phyloP scores from a whole-genome alignment of 139 green algal species.

The Chlorella sp. region DNA sequence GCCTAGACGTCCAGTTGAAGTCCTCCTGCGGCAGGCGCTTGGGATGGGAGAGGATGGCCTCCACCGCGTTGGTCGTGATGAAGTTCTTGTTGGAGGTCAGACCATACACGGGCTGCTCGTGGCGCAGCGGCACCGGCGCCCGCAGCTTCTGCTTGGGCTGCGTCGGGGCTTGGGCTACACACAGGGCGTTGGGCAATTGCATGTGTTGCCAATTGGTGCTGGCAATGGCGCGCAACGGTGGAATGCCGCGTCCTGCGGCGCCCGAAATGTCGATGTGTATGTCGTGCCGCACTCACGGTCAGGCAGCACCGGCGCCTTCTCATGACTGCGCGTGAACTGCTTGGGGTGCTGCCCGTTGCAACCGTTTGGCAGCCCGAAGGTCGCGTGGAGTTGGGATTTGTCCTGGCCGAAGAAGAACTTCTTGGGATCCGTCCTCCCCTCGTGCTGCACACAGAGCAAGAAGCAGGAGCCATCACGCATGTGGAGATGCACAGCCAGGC shows the following conservation, averaged over 20 bases:
- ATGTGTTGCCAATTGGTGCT: too few relatives aligned
- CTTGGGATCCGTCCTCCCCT: slow-evolving; percentile 20
- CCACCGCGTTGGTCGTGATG: slow-evolving; percentile 68
- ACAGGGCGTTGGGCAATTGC: too few relatives aligned
- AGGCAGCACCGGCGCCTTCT: slow-evolving; percentile 59
- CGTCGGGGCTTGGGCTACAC: slow-evolving; percentile 8
- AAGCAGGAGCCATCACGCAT: too few relatives aligned
- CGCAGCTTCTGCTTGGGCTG: slow-evolving; percentile 49
- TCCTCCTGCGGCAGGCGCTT: slow-evolving; percentile 34
- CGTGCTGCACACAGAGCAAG: slow-evolving; percentile 21
- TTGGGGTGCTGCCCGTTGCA: slow-evolving; percentile 26
- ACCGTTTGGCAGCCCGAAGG: slow-evolving; percentile 48
- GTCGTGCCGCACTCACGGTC: slow-evolving; percentile 51
- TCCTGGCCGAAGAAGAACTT: slow-evolving; percentile 30
- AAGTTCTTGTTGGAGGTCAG: slow-evolving; percentile 74
- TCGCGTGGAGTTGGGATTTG: slow-evolving; percentile 32
- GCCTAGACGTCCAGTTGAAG: slow-evolving; percentile 48
- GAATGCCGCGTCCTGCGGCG: too few relatives aligned
- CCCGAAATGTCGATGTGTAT: too few relatives aligned
- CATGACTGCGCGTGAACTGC: slow-evolving; percentile 43
- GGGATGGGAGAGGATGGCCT: slow-evolving; percentile 54
- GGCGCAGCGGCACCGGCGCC: slow-evolving; percentile 39
- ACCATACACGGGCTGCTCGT: slow-evolving; percentile 59
- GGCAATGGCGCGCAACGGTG: too few relatives aligned
- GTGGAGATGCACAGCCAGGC: not conserved